These are phyloP conservation scores for Phragmites australis DNA, from an alignment of 176 grass and related monocot species.

Conservation along the genomic window DNA sequence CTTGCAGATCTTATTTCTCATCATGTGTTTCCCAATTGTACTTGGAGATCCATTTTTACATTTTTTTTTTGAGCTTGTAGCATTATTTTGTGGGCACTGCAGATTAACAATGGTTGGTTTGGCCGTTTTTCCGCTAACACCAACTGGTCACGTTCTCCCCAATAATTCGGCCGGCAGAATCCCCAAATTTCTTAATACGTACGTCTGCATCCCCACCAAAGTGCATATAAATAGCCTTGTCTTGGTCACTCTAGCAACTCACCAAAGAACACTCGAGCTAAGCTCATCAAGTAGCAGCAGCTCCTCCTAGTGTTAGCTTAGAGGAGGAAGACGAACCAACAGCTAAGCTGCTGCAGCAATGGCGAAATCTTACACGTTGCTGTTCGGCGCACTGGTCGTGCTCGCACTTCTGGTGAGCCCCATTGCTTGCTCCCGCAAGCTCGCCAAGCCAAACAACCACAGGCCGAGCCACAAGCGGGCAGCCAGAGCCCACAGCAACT, in stretches of 20 bases:
- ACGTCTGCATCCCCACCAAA: conserved; percentile 17
- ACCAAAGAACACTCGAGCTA: conserved; percentile 31
- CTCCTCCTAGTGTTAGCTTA: not conserved
- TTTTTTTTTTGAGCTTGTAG: not conserved
- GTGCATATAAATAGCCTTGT: conserved; percentile 39
- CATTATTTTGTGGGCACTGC: conserved; percentile 19
- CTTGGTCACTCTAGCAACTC: conserved; percentile 33
- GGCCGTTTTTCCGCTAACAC: conserved; percentile 8
- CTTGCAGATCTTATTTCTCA: not conserved
- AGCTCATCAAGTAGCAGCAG: conserved; percentile 24
- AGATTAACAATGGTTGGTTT: conserved; percentile 7
- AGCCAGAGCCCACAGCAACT: conserved; percentile 13
- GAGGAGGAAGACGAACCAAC: not conserved
- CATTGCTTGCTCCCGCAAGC: conserved; percentile 50
- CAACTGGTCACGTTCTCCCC: conserved; percentile 54
- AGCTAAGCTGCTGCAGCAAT: conserved; percentile 19
- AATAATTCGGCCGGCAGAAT: conserved; percentile 41
- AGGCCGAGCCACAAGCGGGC: not conserved
- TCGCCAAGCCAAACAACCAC: conserved; percentile 22
- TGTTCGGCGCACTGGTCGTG: conserved; percentile 29
- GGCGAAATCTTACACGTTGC: conserved; percentile 36
- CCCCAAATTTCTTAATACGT: conserved; percentile 24
- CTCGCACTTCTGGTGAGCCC: conserved; percentile 47
- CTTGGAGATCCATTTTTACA: not conserved
- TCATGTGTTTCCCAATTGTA: conserved; percentile 25